A percentile compares a stretch with the other conserved stretches of the same genome.
Conservation (phyloP, 2,329 filamentous ascomycete species). For the Beauveria asiatica region DNA sequence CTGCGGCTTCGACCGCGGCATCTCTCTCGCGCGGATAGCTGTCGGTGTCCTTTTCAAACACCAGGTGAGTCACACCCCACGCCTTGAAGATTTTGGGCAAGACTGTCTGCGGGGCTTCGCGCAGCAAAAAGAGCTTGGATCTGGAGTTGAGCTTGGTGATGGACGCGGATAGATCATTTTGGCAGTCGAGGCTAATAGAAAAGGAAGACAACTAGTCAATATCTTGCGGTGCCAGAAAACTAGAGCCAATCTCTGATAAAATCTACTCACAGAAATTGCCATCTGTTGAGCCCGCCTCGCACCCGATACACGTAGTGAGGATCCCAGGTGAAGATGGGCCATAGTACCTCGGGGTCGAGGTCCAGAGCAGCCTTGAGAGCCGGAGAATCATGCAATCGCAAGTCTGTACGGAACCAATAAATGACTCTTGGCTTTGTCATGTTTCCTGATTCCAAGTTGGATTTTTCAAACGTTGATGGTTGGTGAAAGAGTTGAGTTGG, state of each 20-base stretch:
- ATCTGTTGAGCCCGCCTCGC: constrained; percentile 62
- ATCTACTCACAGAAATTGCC: constrained; percentile 55
- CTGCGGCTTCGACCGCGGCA: constrained; percentile 46
- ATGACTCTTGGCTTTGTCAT: constrained; percentile 43
- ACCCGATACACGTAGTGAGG: constrained; percentile 70
- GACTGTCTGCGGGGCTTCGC: constrained; percentile 63
- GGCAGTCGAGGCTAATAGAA: constrained; percentile 57
- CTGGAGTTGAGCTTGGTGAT: constrained; percentile 62
- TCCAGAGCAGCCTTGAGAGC: constrained; percentile 64
- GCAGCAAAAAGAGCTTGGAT: constrained; percentile 62
- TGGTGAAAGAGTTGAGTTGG: neutral
- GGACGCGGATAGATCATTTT: constrained; percentile 58
- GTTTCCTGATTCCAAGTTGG: no score
- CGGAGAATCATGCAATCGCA: constrained; percentile 69
- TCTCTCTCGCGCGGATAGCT: constrained; percentile 61
- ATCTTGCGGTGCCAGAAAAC: neutral
- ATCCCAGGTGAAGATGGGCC: constrained; percentile 74
- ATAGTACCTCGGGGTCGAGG: constrained; percentile 58
- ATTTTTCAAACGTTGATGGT: neutral
- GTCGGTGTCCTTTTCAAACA: constrained; percentile 74
- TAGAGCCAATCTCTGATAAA: neutral
- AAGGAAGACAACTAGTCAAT: neutral
- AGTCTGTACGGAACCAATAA: constrained; percentile 73
- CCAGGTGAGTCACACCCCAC: constrained; percentile 67
- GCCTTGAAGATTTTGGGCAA: constrained; percentile 64